phyloP scores from a whole-genome alignment of 495 filamentous ascomycete genomes.

The Penicillium atrosanguineum region DNA sequence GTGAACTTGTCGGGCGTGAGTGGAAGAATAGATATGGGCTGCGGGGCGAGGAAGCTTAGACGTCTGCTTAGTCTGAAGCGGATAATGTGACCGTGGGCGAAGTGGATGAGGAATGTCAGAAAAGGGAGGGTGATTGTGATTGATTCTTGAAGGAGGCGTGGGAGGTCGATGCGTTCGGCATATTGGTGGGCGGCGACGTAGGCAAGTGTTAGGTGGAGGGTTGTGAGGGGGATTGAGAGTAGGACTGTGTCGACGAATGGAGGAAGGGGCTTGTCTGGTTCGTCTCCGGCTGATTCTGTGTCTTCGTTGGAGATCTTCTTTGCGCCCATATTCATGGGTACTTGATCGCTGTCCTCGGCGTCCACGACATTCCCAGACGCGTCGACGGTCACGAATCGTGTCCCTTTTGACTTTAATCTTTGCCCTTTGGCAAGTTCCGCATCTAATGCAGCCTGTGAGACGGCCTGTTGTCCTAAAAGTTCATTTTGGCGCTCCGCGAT shows the following conservation, averaged over 20 bases:
- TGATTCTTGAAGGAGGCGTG: slow-evolving; percentile 49
- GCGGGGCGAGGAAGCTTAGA: slow-evolving; percentile 9
- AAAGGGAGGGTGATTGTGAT: slow-evolving; percentile 37
- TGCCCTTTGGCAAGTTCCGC: slow-evolving; percentile 4
- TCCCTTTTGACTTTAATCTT: slow-evolving; percentile 18
- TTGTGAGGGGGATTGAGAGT: slow-evolving; percentile 64
- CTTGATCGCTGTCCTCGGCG: slow-evolving; percentile 19
- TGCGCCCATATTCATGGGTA: slow-evolving; percentile 4
- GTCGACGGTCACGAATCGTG: slow-evolving; percentile 40
- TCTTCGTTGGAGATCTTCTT: slow-evolving; percentile 3
- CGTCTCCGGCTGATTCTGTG: slow-evolving; percentile 7
- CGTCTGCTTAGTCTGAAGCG: slow-evolving; percentile 19
- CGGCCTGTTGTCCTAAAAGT: slow-evolving; percentile 19
- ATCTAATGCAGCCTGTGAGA: background rate
- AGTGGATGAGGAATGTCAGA: slow-evolving; percentile 42
- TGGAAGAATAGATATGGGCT: slow-evolving; percentile 28
- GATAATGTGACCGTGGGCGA: slow-evolving; percentile 46
- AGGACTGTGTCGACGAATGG: slow-evolving; percentile 49
- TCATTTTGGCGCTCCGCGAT: slow-evolving; percentile 47
- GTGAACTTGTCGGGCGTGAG: slow-evolving; percentile 30
- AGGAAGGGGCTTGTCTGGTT: slow-evolving; percentile 27
- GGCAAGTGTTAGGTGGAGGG: slow-evolving; percentile 84
- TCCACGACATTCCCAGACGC: slow-evolving; percentile 32
- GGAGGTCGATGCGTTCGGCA: slow-evolving; percentile 62
- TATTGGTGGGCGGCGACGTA: slow-evolving; percentile 93